Conservation (phyloP, 169 alveolate genomes). For the Eimeria acervulina region DNA sequence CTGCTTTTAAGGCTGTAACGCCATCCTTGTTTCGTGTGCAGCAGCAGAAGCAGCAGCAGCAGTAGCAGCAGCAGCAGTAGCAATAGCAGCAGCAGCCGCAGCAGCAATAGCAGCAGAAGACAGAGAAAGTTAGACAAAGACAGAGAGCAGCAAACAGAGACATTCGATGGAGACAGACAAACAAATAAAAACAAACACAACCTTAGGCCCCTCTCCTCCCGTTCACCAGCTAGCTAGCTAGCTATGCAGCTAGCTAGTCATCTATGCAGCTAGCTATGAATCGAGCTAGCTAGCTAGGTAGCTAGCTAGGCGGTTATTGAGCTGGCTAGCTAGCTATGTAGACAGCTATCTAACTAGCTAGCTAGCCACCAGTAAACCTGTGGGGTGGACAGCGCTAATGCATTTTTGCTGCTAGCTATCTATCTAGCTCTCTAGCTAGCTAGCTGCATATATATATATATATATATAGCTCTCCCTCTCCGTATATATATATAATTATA, state of each 20-base stretch:
- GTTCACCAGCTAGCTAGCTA: neutral
- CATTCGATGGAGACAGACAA: neutral
- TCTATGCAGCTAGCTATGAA: neutral
- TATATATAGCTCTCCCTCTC: no score
- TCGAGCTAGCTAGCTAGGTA: constrained; percentile 6
- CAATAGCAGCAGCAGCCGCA: neutral
- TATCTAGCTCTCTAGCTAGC: neutral
- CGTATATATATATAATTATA: neutral
- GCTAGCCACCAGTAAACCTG: neutral
- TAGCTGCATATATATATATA: no score
- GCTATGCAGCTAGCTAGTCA: neutral
- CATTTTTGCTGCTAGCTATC: neutral
- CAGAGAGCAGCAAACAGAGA: neutral
- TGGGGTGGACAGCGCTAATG: neutral
- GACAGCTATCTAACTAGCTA: constrained; percentile 17
- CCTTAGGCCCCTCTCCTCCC: neutral
- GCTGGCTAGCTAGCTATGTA: neutral
- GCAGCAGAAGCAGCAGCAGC: neutral
- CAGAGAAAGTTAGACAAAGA: neutral
- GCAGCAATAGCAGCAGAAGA: neutral
- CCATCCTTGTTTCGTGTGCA: no score
- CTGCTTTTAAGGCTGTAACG: no score
- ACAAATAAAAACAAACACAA: neutral
- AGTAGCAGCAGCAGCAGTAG: neutral
- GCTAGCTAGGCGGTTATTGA: neutral